phyloP scores from a whole-genome alignment of 805 yeast species.

The Hanseniaspora mollemarum region DNA sequence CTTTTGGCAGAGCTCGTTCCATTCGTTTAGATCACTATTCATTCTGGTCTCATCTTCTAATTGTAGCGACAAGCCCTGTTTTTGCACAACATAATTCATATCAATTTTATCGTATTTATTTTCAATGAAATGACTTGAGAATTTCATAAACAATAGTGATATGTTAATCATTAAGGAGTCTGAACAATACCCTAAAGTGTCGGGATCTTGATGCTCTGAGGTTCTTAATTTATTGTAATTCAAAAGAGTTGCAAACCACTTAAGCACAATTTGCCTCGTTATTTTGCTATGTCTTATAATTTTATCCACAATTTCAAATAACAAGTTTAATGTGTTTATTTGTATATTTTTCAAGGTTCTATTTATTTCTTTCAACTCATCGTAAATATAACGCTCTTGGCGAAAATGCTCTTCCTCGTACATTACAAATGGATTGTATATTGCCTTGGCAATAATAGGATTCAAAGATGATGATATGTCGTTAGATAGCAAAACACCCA shows the following conservation, averaged over 20 bases:
- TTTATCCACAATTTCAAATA: slow-evolving; percentile 60
- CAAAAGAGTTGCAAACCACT: slow-evolving; percentile 61
- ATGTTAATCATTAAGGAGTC: slow-evolving; percentile 78
- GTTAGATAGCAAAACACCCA: slow-evolving; percentile 56
- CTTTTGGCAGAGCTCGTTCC: slow-evolving; percentile 30
- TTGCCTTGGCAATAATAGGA: slow-evolving; percentile 39
- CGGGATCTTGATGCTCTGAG: slow-evolving; percentile 67
- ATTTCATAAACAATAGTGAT: slow-evolving; percentile 50
- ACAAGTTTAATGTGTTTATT: slow-evolving; percentile 44
- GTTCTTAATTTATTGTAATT: slow-evolving; percentile 77
- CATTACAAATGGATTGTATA: slow-evolving; percentile 26
- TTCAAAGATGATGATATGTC: slow-evolving; percentile 58
- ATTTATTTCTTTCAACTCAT: slow-evolving; percentile 37
- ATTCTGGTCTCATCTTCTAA: slow-evolving; percentile 72
- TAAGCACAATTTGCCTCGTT: slow-evolving; percentile 52
- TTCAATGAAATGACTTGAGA: slow-evolving; percentile 78
- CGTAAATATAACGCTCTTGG: slow-evolving; percentile 19
- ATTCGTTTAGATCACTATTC: slow-evolving; percentile 62
- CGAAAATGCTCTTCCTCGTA: slow-evolving; percentile 14
- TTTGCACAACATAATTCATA: slow-evolving; percentile 49
- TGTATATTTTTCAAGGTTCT: slow-evolving; percentile 57
- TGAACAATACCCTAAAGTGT: slow-evolving; percentile 42
- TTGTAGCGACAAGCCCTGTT: slow-evolving; percentile 41
- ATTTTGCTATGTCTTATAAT: slow-evolving; percentile 60
- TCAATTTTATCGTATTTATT: slow-evolving; percentile 70